Percentiles rank a stretch among this genome's conserved stretches.
Evolutionary conservation across 1,139 yeast species (phyloP).

Genomic region (Protomyces inundatus): DNA sequence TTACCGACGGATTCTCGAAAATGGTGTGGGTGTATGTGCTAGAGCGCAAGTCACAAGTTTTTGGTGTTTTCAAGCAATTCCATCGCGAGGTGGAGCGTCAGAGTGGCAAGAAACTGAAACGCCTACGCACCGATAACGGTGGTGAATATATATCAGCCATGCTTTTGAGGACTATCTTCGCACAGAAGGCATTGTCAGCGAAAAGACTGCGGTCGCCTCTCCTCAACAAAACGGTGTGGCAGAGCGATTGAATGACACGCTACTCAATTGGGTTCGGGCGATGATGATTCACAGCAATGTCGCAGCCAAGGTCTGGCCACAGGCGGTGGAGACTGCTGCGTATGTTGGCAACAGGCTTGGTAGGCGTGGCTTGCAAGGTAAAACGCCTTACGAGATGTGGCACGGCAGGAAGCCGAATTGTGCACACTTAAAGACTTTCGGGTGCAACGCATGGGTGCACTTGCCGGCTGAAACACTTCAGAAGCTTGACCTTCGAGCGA

Average conservation of each 20-base stretch:
- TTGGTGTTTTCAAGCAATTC: no score
- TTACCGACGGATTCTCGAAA: no score
- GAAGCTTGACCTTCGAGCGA: not conserved
- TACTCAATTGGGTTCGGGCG: not conserved
- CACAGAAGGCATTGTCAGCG: no score
- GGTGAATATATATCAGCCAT: not conserved
- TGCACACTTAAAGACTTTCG: not conserved
- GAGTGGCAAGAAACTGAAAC: no score
- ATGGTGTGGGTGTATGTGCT: no score
- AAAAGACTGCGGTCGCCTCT: no score
- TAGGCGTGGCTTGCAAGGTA: not conserved
- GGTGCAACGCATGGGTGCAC: not conserved
- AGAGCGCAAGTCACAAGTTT: no score
- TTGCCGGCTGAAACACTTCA: not conserved
- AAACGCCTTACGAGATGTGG: not conserved
- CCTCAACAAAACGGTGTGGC: conserved; percentile 28
- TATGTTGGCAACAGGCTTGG: not conserved
- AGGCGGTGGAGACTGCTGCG: not conserved
- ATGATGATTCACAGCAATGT: not conserved
- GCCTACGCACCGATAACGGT: not conserved
- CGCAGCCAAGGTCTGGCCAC: not conserved
- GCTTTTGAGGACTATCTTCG: no score
- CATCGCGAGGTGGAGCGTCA: no score
- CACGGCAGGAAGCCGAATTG: not conserved
- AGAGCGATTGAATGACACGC: conserved; percentile 23